These are phyloP conservation scores for Haberlea rhodopensis DNA, from an alignment of 257 asterid genomes.

Conservation along the genomic window DNA sequence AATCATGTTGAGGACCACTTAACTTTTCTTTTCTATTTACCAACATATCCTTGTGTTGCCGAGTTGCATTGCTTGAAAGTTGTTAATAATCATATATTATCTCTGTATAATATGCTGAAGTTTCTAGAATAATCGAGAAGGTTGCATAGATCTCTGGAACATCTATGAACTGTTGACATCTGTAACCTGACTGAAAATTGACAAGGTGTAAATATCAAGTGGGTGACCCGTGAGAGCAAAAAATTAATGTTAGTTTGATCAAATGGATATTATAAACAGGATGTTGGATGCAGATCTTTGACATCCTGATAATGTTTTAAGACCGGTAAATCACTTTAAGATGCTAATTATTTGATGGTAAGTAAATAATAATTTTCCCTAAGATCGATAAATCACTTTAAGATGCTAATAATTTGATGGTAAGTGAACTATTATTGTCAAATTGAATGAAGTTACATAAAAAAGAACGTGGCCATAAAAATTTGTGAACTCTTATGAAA, in stretches of 20 bases:
- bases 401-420: neutral
- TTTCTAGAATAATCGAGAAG: too few species aligned
- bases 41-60: too few species aligned
- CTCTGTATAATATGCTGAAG: too few species aligned
- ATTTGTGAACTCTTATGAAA: neutral
- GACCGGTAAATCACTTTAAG: neutral
- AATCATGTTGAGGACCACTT: too few species aligned
- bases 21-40: too few species aligned
- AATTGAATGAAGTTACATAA: slow-evolving; percentile 6
- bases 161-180: too few species aligned
- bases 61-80: too few species aligned
- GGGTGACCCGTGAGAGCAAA: too few species aligned
- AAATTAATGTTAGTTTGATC: slow-evolving; percentile 11
- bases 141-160: too few species aligned
- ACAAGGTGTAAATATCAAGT: too few species aligned
- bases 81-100: too few species aligned
- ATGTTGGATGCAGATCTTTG: neutral
- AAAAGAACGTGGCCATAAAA: neutral
- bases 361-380: neutral
- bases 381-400: neutral
- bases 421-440: neutral
- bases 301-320: slow-evolving; percentile 5
- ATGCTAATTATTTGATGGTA: neutral
- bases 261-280: neutral
- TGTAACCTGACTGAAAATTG: too few species aligned